A percentile compares a stretch with the other conserved stretches of the same genome.
These are phyloP conservation scores for Diplocarpon rosae DNA, from an alignment of 2,329 filamentous ascomycete species.

Conservation along the genomic window DNA sequence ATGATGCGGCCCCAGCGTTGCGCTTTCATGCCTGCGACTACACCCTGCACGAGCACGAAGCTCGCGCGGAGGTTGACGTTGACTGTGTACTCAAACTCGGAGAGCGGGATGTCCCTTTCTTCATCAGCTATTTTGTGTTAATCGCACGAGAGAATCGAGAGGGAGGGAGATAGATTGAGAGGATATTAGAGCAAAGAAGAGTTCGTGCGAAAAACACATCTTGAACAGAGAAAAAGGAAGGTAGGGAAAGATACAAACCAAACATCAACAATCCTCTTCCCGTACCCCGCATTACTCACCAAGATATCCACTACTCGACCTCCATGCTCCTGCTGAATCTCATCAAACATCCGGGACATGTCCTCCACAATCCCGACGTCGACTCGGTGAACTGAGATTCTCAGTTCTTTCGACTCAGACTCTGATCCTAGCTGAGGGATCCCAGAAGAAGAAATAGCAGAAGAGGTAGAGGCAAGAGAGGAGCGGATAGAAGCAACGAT, in stretches of 20 bases:
- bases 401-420: conserved; percentile 21
- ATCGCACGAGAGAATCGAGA: background rate
- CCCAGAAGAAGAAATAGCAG: too few species aligned
- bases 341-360: conserved; percentile 41
- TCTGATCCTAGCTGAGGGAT: too few species aligned
- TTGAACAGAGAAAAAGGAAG: background rate
- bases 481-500: conserved; percentile 34
- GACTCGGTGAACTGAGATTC: conserved; percentile 44
- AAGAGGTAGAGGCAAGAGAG: background rate
- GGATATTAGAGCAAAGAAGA: background rate
- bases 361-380: conserved; percentile 44
- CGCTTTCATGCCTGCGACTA: conserved; percentile 28
- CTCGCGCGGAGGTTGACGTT: conserved; percentile 21
- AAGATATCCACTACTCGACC: conserved; percentile 45
- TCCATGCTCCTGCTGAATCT: conserved; percentile 41
- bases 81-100: conserved; percentile 22
- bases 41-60: conserved; percentile 21
- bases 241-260: conserved; percentile 4
- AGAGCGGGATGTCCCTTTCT: conserved; percentile 19
- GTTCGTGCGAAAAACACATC: background rate
- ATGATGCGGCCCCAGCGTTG: conserved; percentile 28
- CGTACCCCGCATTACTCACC: conserved; percentile 55
- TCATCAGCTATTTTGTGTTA: background rate
- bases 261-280: conserved; percentile 40
- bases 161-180: background rate